phyloP scores from a whole-genome alignment of 345 rosid genomes.

The Moricandia arvensis region DNA sequence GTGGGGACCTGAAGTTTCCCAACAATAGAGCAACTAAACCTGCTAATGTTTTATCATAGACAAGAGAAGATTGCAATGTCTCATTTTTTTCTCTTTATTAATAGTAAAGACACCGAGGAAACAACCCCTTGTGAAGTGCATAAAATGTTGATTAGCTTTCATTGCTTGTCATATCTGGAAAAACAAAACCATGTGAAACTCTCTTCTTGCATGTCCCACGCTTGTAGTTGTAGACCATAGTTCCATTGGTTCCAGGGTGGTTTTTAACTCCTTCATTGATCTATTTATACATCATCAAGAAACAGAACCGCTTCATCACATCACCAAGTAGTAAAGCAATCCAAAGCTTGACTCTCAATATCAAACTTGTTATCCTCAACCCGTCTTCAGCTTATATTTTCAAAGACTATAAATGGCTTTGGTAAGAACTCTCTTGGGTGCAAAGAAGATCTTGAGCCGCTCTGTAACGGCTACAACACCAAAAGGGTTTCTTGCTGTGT shows the following conservation, averaged over 20 bases:
- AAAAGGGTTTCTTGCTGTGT: slow-evolving; percentile 47
- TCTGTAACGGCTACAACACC: slow-evolving; percentile 27
- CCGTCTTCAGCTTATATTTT: not conserved
- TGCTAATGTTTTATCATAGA: not conserved
- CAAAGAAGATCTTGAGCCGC: slow-evolving; percentile 25
- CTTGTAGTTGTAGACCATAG: slow-evolving; percentile 18
- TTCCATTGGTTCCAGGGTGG: not conserved
- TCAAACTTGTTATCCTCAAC: not conserved
- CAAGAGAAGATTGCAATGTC: not conserved
- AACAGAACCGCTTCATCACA: slow-evolving; percentile 11
- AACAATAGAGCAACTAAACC: slow-evolving; percentile 3
- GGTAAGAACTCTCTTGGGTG: slow-evolving; percentile 14
- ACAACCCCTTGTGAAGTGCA: slow-evolving; percentile 25
- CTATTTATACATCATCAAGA: slow-evolving; percentile 5
- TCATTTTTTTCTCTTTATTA: not conserved
- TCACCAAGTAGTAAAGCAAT: slow-evolving; percentile 2
- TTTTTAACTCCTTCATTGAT: not conserved
- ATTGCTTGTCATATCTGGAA: slow-evolving; percentile 3
- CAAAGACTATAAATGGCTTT: slow-evolving; percentile 15
- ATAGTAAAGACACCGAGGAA: not conserved
- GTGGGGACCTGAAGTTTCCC: slow-evolving; percentile 24
- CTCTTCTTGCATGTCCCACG: slow-evolving; percentile 17
- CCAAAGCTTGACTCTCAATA: not conserved
- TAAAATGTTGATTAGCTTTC: slow-evolving; percentile 6
- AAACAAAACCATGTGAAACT: slow-evolving; percentile 12